Evolutionary conservation across 495 filamentous ascomycete species (phyloP), one percentile per base, ranked within the genome.

Genomic region (Filosporella fistucella): DNA sequence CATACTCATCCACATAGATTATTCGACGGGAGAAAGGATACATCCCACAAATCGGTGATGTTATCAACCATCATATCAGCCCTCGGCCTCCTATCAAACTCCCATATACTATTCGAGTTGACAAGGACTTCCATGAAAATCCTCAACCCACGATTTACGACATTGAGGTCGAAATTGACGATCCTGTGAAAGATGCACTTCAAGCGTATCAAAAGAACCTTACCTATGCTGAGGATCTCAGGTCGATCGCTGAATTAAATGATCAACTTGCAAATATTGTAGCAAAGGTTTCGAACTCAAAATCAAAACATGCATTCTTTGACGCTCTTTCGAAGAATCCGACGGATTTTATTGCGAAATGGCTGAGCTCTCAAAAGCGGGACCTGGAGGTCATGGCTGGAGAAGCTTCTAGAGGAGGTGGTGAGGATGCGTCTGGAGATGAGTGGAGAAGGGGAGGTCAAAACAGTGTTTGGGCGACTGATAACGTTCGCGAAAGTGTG

Each of bases 31-130:
- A 96, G 24, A 74, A 75, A 17, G 81, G 95, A 63, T 85, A 80
- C 67, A 95, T 99, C 66, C 93, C 91, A n/a, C 77, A 85, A 52
- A 80, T 99, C 51, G 82, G 85, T 32, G 85, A 94, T 18, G 71
- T 77, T 25, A 79, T 96, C 47, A 74, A 77, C 13, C 71, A 71
- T 3, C 89, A 96, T 63, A 78, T 96, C 29, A 80, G 71, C 25
- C 74, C 88, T 8, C 76, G 95, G 13, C 82, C 90, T 5, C 93
- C 93, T 0, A 77, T 96, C 61, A 81, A 85, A 52, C 80, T 97
- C 18, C 74, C 78, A 23, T 98, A 96, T 70, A 97, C 89, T 29
- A 94, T 97, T 64, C 91, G 94, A 57, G 84, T 94, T 34, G 93
- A 97, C 64, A 80, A 86, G 59, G 79, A 85, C 10, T 93, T 89